These are phyloP conservation scores for Solanum hybrid DNA, from an alignment of 305 asterid genomes.

Conservation along the genomic window DNA sequence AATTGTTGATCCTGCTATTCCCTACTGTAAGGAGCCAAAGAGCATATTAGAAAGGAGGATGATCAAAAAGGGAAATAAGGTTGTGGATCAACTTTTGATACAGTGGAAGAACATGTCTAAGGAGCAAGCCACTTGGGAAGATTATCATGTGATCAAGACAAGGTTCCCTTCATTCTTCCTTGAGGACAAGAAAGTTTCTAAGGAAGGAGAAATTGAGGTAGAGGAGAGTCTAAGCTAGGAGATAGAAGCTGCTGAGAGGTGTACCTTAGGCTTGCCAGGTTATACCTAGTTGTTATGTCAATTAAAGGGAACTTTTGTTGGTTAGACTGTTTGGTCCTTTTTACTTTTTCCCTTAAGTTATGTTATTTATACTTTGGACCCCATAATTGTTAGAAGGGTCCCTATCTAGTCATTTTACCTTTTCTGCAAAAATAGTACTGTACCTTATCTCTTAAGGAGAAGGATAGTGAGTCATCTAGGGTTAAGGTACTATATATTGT, in stretches of 20 bases:
- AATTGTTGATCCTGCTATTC: neutral
- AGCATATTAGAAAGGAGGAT: neutral
- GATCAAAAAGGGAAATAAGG: neutral
- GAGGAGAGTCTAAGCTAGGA: neutral
- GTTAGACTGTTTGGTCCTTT: neutral
- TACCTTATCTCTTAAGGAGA: neutral
- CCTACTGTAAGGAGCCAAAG: accelerated
- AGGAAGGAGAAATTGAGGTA: neutral
- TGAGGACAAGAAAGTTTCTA: neutral
- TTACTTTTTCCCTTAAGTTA: neutral
- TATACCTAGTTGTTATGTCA: neutral
- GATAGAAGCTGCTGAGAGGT: accelerated
- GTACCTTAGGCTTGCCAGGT: neutral
- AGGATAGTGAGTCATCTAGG: neutral
- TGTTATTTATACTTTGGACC: neutral
- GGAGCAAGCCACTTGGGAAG: neutral
- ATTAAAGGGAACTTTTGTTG: neutral
- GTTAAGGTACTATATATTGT: neutral
- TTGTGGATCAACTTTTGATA: neutral
- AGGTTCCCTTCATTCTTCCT: neutral
- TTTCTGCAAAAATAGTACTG: neutral
- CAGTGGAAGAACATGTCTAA: neutral
- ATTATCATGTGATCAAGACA: neutral
- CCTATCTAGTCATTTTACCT: neutral
- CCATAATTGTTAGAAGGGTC: neutral